These are phyloP conservation scores for Claviceps citrina DNA, from an alignment of 2,329 filamentous ascomycete genomes.

Conservation along the genomic window DNA sequence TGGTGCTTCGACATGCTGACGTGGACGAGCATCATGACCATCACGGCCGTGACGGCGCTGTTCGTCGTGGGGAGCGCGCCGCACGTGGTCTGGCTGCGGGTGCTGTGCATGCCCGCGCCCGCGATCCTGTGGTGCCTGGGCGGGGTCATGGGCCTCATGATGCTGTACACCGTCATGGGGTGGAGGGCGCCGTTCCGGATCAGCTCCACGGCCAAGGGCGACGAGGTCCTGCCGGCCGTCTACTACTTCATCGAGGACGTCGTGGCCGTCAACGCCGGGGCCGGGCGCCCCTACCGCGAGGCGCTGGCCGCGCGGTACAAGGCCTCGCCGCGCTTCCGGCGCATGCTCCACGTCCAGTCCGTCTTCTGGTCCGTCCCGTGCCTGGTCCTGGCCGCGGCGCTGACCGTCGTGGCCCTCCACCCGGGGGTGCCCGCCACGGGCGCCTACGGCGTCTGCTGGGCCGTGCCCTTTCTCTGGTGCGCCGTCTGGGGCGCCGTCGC, in stretches of 20 bases:
- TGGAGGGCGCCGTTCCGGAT: conserved; percentile 43
- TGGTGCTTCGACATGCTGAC: conserved; percentile 37
- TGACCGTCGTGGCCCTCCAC: conserved; percentile 23
- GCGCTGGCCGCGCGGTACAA: conserved; percentile 26
- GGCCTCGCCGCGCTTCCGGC: conserved; percentile 25
- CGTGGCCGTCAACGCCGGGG: conserved; percentile 49
- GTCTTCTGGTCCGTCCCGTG: conserved; percentile 27
- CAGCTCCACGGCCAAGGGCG: conserved; percentile 45
- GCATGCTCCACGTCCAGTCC: conserved; percentile 25
- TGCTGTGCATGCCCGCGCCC: conserved; percentile 35
- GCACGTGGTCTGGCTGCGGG: conserved; percentile 31
- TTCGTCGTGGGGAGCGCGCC: conserved; percentile 36
- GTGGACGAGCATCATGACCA: conserved; percentile 29
- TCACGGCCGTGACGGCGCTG: conserved; percentile 32
- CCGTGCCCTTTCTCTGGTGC: conserved; percentile 24
- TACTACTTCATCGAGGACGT: conserved; percentile 55
- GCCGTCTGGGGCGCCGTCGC: conserved; percentile 20
- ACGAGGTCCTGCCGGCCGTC: conserved; percentile 39
- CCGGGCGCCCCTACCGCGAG: conserved; percentile 28
- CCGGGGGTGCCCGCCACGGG: conserved; percentile 20
- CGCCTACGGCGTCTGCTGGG: conserved; percentile 25
- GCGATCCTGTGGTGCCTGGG: conserved; percentile 34
- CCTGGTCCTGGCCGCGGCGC: conserved; percentile 20
- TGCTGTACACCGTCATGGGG: conserved; percentile 20
- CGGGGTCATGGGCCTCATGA: conserved; percentile 24